Base-by-base conservation (phyloP, 2,329 filamentous ascomycete species). In the Chalara sp. region DNA sequence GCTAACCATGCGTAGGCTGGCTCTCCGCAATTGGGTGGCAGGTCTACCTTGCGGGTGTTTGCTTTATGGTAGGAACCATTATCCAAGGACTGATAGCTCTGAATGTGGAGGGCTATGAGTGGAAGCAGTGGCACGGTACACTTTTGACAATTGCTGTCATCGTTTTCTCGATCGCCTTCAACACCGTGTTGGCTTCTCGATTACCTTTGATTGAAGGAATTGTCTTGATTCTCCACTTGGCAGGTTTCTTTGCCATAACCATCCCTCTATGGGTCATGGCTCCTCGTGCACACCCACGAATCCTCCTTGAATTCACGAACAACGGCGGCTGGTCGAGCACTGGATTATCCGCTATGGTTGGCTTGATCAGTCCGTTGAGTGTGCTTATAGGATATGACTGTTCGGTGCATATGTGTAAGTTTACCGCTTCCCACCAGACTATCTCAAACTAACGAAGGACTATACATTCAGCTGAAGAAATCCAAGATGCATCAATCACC, bases 1-100 rank as follows among this genome's bases (percentile, higher is more conserved):
- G 6, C n/a, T 3, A 42, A 29, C 8, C 28, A 6, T 29, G 30
- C 21, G 11, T 11, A 51, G 50, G 73, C 48, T 76, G 74, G 75
- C 61, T 76, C 42, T 72, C 71, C 59, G 76, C 86, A 31, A 79
- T 87, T 33, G 87, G 86, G 51, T 89, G 89, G 70, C 83, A 89
- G 63, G 87, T 83, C 59, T 89, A 89, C 59, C 87, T 84, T 0
- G 73, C 88, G 28, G 78, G 84, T 28, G 84, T 28, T 71, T 71
- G 13, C 69, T 75, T 61, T 71, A 75, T 78, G 29, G 69, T 68
- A 0, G 74, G 71, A 4, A 74, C 69, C 37, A 71, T 78, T 62
- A 72, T 78, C 44, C 72, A 74, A 54, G 72, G 70, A 3, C 57
- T 75, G 12, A 55, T 73, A 6, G 37, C 52, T 35, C 48, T 52